Conservation (phyloP, 305 asterid species). For the Rubia balearica region DNA sequence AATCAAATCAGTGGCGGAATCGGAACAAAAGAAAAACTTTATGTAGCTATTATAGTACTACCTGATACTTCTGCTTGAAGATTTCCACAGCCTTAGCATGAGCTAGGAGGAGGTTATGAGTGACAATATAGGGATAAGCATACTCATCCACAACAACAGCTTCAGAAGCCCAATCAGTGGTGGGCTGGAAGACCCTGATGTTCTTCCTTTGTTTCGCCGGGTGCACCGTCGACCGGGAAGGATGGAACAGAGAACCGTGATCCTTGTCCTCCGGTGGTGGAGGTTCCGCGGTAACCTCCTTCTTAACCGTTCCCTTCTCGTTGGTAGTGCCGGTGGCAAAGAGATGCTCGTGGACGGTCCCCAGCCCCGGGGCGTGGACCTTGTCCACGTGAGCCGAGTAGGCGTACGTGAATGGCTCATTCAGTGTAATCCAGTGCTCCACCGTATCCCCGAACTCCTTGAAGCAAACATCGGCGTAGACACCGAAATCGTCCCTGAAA, state of each 20-base stretch:
- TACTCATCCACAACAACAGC: neutral
- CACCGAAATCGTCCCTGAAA: constrained; percentile 6
- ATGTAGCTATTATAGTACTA: neutral
- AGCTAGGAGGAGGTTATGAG: constrained; percentile 24
- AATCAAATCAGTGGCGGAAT: neutral
- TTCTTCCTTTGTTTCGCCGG: neutral
- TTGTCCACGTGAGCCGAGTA: constrained; percentile 8
- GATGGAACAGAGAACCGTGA: neutral
- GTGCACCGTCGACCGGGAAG: constrained; percentile 1
- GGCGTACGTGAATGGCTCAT: constrained; percentile 6
- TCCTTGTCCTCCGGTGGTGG: neutral
- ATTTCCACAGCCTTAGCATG: constrained; percentile 19
- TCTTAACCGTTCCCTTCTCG: neutral
- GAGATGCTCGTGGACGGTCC: constrained; percentile 2
- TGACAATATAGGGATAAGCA: constrained; percentile 12
- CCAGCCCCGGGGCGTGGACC: constrained; percentile 7
- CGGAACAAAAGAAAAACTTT: neutral
- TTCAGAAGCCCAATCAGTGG: constrained; percentile 1
- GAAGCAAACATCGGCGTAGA: constrained; percentile 3
- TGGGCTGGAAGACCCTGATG: neutral
- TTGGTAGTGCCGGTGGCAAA: neutral
- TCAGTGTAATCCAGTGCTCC: constrained; percentile 5
- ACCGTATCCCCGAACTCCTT: neutral
- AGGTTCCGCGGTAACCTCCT: neutral
- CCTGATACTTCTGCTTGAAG: constrained; percentile 24